Evolutionary conservation across 2,329 filamentous ascomycete species (phyloP).

Genomic region (Lasiodiplodia citricola): DNA sequence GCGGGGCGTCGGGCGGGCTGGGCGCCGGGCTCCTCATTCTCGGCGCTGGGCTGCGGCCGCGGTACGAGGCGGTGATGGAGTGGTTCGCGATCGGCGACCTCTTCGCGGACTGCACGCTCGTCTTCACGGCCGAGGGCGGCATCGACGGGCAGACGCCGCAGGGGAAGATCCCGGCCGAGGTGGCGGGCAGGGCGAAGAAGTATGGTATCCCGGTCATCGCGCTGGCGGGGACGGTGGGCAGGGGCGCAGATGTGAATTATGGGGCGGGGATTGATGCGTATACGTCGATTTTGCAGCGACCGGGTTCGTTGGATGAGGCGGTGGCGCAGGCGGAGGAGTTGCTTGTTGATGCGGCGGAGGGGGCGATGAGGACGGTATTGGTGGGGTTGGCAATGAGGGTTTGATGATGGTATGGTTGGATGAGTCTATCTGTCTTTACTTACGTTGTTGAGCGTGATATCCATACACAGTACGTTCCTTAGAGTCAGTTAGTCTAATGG

Average conservation of each 20-base stretch:
- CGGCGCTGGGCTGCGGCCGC: slow-evolving; percentile 53
- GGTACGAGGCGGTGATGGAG: slow-evolving; percentile 58
- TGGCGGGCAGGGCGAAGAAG: slow-evolving; percentile 55
- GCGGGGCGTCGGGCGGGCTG: slow-evolving; percentile 59
- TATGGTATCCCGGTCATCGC: slow-evolving; percentile 54
- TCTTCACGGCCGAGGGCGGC: slow-evolving; percentile 60
- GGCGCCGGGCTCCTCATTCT: slow-evolving; percentile 58
- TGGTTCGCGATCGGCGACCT: slow-evolving; percentile 56
- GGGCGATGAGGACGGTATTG: slow-evolving; percentile 45
- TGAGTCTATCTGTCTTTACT: background rate
- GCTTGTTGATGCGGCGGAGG: slow-evolving; percentile 45
- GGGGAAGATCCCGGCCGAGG: slow-evolving; percentile 61
- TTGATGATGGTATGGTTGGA: background rate
- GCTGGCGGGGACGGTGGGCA: slow-evolving; percentile 38
- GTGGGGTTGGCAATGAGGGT: slow-evolving; percentile 32
- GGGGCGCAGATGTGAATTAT: slow-evolving; percentile 38
- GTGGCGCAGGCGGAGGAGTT: slow-evolving; percentile 42
- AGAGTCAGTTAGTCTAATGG: no score
- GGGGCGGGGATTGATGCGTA: slow-evolving; percentile 42
- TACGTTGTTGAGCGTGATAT: background rate
- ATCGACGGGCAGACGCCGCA: slow-evolving; percentile 58
- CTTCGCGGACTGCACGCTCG: slow-evolving; percentile 56
- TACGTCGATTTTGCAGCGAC: slow-evolving; percentile 43
- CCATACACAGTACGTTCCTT: no score
- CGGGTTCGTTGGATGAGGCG: slow-evolving; percentile 41